Conservation (phyloP, 371 early-diverging fungal species). For the Rhizomucor pusillus region DNA sequence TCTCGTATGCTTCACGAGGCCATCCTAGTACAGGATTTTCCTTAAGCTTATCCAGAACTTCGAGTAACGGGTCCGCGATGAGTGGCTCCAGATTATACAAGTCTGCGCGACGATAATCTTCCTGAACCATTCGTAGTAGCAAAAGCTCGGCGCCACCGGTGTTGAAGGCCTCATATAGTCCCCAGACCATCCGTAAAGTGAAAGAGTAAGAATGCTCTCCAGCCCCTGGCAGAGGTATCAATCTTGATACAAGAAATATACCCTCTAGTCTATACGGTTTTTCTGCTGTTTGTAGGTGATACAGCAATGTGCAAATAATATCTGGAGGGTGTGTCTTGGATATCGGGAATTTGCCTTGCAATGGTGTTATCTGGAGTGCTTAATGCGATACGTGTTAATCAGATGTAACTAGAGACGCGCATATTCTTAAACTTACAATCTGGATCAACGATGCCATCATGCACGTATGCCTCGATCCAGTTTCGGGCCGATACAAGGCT, state of each 20-base stretch:
- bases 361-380: constrained; percentile 3
- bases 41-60: constrained; percentile 38
- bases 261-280: constrained; percentile 9
- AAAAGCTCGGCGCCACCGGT: constrained; percentile 3
- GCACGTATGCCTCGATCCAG: constrained; percentile 51
- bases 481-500: constrained; percentile 2
- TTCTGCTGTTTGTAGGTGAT: neutral
- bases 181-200: constrained; percentile 15
- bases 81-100: constrained; percentile 43
- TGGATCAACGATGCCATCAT: constrained; percentile 11
- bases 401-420: neutral
- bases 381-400: neutral
- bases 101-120: constrained; percentile 25
- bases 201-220: constrained; percentile 5
- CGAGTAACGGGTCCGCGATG: constrained; percentile 45
- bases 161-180: constrained; percentile 10
- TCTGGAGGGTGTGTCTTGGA: constrained; percentile 10
- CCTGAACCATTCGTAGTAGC: constrained; percentile 25
- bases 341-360: constrained; percentile 6
- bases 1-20: constrained; percentile 38
- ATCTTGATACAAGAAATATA: constrained; percentile 9
- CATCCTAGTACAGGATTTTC: constrained; percentile 38
- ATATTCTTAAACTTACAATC: neutral
- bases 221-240: constrained; percentile 2
- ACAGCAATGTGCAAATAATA: constrained; percentile 14